Evolutionary conservation across 345 rosid species (phyloP), one percentile per base, ranked within the genome.

Genomic region (Gynandropsis gynandra): DNA sequence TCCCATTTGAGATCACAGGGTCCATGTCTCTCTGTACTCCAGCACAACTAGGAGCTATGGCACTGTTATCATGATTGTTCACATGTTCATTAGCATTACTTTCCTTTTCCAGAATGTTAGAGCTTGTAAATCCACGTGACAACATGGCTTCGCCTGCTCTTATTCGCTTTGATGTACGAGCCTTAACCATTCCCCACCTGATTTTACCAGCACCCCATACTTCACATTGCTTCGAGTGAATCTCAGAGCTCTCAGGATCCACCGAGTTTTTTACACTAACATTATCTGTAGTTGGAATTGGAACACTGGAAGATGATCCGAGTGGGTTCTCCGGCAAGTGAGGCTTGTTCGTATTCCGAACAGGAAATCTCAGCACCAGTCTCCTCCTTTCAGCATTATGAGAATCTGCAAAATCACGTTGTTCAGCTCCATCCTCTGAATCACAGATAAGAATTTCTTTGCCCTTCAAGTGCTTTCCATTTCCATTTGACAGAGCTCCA

Each of bases 101-200:
- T 59, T 64, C 69, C 9, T 53, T 75, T 51, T 36, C 69, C 61
- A 55, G 63, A 40, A 41, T 47, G 54, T 66, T 65, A 70, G 74
- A 60, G 50, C 54, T 60, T 21, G 62, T 48, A 65, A 42, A 50
- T 33, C 66, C 58, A 59, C 64, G 76, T 16, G 46, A 61, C 50
- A 76, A 59, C 45, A 50, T 14, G 8, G 72, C 62, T 73, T 82
- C 82, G 57, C 81, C 70, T 45, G 72, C 59, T 72, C 76, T 82
- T 52, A 53, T 74, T 47, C 85, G 86, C 72, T 85, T 88, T 27
- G 78, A 59, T 37, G 87, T 73, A 42, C 99, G 95, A 37, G 80
- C 80, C 78, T 62, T 93, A 54, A 66, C 86, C 40, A 76, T 82
- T 71, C 94, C 99, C 99, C 99, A 93, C 64, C 63, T 82, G 55